phyloP scores from a whole-genome alignment of 108 stramenopile species.

The Cyclotella distinguenda region DNA sequence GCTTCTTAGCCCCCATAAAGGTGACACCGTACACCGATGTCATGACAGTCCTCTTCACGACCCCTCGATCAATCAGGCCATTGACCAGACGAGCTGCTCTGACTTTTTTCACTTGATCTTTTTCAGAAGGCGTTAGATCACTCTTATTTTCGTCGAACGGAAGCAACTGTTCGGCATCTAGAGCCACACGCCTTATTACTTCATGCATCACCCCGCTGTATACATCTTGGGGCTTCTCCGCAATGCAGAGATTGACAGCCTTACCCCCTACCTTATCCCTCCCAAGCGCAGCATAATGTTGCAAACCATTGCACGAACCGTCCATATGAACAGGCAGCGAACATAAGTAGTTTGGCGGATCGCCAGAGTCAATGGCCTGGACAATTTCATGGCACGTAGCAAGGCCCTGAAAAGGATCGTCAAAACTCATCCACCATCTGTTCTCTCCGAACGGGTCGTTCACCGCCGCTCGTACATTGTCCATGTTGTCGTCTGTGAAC shows the following conservation, averaged over 20 bases:
- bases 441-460: conserved; percentile 82
- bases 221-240: conserved; percentile 95
- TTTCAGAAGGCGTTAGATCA: conserved; percentile 56
- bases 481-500: conserved; percentile 88
- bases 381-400: conserved; percentile 96
- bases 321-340: conserved; percentile 96
- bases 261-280: conserved; percentile 92
- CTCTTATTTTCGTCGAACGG: conserved; percentile 63
- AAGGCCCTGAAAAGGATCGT: conserved; percentile 97
- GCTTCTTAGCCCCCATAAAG: conserved; percentile 94
- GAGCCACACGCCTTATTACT: conserved; percentile 81
- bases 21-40: conserved; percentile 99
- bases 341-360: conserved; percentile 87
- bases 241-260: conserved; percentile 94
- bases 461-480: conserved; percentile 78
- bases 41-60: conserved; percentile 99
- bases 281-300: conserved; percentile 99
- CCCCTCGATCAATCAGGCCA: conserved; percentile 93
- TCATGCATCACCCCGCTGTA: conserved; percentile 94
- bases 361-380: conserved; percentile 86
- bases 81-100: conserved; percentile 78
- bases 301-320: conserved; percentile 99
- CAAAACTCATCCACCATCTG: conserved; percentile 93
- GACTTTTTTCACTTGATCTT: conserved; percentile 58
- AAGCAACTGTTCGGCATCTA: conserved; percentile 61